Percentiles rank a stretch among this genome's conserved stretches.
Evolutionary conservation across 163 green algal species (phyloP).

Genomic region (Chloromonas sp.): DNA sequence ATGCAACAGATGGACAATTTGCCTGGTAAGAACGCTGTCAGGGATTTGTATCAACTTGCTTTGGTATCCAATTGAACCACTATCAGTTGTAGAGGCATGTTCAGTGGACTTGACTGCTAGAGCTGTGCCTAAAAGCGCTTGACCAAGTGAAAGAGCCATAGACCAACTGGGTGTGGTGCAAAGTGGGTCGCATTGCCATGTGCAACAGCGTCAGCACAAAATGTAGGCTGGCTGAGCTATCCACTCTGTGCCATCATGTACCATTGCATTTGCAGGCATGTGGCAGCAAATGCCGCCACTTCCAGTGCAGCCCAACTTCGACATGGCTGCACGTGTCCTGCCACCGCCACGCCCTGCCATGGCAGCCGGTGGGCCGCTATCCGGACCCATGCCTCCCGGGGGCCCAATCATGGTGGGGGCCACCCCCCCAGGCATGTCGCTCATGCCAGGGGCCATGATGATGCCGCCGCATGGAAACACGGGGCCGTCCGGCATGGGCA

Average conservation of each 20-base stretch:
- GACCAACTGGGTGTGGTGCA: background rate
- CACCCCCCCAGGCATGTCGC: background rate
- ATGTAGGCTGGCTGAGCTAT: no score
- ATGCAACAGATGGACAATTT: slow-evolving; percentile 60
- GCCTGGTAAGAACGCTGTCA: slow-evolving; percentile 6
- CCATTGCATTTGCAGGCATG: background rate
- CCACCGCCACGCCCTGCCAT: background rate
- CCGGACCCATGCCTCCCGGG: no score
- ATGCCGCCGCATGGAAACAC: background rate
- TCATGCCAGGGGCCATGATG: background rate
- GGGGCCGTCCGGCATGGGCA: background rate
- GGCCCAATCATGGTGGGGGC: background rate
- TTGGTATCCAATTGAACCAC: no score
- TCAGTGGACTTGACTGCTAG: background rate
- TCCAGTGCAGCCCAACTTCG: background rate
- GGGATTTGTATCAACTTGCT: background rate
- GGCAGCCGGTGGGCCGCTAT: background rate
- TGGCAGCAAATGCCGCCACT: background rate
- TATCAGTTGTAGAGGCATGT: no score
- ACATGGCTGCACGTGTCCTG: background rate
- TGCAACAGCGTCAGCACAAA: no score
- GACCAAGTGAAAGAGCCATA: background rate
- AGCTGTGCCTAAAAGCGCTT: background rate
- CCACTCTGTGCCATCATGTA: background rate
- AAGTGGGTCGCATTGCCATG: no score